phyloP scores from a whole-genome alignment of 352 stramenopile species.

The Phytophthora podocarpi region DNA sequence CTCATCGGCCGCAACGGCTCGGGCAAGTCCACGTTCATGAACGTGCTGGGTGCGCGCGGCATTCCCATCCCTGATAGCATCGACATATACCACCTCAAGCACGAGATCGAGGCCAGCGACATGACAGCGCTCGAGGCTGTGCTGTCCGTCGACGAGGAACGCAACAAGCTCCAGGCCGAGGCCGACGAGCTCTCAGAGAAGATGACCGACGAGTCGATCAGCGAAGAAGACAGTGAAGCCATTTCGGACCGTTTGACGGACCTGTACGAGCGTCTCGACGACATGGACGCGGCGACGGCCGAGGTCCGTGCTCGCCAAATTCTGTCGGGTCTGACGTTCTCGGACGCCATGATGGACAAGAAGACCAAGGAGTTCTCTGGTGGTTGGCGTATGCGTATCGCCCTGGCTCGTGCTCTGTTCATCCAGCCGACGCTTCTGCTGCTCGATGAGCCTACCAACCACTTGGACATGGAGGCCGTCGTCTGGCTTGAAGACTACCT shows the following conservation, averaged over 20 bases:
- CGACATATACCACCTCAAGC: slow-evolving; percentile 97
- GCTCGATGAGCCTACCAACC: slow-evolving; percentile 96
- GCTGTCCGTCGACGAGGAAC: slow-evolving; percentile 95
- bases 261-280: slow-evolving; percentile 95
- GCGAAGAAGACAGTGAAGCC: slow-evolving; percentile 82
- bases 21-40: slow-evolving; percentile 97
- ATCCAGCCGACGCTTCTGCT: slow-evolving; percentile 95
- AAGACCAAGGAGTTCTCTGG: slow-evolving; percentile 94
- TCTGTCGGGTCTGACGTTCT: slow-evolving; percentile 96
- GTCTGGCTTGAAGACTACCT: slow-evolving; percentile 99
- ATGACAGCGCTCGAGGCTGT: slow-evolving; percentile 96
- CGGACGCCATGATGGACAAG: slow-evolving; percentile 94
- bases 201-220: slow-evolving; percentile 88
- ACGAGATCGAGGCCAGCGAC: slow-evolving; percentile 95
- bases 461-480: slow-evolving; percentile 98
- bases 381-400: slow-evolving; percentile 97
- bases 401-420: slow-evolving; percentile 96
- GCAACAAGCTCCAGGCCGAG: slow-evolving; percentile 92
- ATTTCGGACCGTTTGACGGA: slow-evolving; percentile 94
- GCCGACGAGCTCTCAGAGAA: slow-evolving; percentile 92
- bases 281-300: slow-evolving; percentile 94
- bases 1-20: slow-evolving; percentile 97
- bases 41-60: slow-evolving; percentile 94
- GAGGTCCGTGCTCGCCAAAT: slow-evolving; percentile 94
- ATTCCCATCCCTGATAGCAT: slow-evolving; percentile 96